phyloP scores from a whole-genome alignment of 257 asterid genomes.

The Haberlea rhodopensis region DNA sequence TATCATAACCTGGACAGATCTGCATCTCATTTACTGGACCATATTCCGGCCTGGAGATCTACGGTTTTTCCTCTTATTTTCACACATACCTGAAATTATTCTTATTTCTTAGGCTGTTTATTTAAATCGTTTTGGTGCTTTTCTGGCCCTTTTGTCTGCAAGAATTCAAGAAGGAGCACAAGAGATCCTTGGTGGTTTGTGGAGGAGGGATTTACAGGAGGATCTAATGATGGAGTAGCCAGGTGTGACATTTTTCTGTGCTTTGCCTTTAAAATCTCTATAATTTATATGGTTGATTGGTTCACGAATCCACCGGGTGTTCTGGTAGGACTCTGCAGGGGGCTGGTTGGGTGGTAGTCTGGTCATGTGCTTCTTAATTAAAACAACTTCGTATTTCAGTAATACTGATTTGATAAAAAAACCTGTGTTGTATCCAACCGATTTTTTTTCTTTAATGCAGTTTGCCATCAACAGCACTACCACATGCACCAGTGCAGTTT shows the following conservation, averaged over 20 bases:
- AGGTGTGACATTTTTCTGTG: conserved; percentile 30
- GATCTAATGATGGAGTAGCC: conserved; percentile 29
- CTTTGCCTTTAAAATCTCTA: background rate
- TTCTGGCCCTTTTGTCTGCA: background rate
- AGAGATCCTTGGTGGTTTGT: conserved; percentile 39
- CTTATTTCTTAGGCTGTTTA: background rate
- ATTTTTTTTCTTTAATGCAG: conserved; percentile 33
- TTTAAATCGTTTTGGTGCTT: background rate
- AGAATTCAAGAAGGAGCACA: conserved; percentile 40
- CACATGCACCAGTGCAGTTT: conserved; percentile 27
- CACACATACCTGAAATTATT: background rate
- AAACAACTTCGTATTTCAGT: background rate
- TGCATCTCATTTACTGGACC: conserved; percentile 5
- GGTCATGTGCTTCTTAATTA: background rate
- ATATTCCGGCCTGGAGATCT: conserved; percentile 17
- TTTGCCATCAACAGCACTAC: conserved; percentile 25
- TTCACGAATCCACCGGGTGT: background rate
- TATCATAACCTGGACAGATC: conserved; percentile 2
- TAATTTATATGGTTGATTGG: background rate
- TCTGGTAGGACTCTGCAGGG: background rate
- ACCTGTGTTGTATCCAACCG: background rate
- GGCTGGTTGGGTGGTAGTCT: background rate
- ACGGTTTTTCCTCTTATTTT: conserved; percentile 28
- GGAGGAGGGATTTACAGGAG: conserved; percentile 36
- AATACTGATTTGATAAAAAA: background rate